Conservation (phyloP, 305 asterid species). For the Fraxinus xanthoxyloides region DNA sequence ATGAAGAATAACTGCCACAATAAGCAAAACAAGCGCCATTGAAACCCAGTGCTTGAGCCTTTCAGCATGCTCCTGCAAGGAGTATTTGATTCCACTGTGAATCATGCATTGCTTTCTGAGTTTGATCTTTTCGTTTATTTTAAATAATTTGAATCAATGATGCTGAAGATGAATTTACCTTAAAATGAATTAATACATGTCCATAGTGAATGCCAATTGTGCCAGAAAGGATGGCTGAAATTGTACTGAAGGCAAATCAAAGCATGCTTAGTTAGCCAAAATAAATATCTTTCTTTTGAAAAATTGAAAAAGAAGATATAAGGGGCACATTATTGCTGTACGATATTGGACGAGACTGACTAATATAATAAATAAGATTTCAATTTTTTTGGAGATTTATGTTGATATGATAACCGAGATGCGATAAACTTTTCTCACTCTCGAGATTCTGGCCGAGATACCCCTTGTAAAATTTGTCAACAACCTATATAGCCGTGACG, state of each 20-base stretch:
- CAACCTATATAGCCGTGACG: too few relatives aligned
- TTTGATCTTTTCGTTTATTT: background rate
- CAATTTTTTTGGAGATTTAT: too few relatives aligned
- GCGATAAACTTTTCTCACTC: too few relatives aligned
- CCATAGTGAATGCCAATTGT: constrained; percentile 86
- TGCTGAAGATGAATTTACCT: constrained; percentile 34
- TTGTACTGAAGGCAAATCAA: constrained; percentile 44
- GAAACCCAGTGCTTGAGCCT: constrained; percentile 86
- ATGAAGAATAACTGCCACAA: constrained; percentile 62
- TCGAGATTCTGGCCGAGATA: too few relatives aligned
- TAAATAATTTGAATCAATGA: background rate
- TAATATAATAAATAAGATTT: background rate
- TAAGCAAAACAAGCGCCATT: constrained; percentile 54
- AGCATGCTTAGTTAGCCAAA: background rate
- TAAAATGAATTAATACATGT: constrained; percentile 73
- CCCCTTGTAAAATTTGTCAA: too few relatives aligned
- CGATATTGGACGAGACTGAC: background rate
- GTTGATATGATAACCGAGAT: too few relatives aligned
- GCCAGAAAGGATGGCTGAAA: constrained; percentile 77
- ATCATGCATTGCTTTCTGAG: background rate
- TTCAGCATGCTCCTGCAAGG: constrained; percentile 63
- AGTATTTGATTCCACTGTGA: background rate
- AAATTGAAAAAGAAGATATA: too few relatives aligned
- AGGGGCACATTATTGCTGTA: background rate
- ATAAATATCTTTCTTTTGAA: background rate